A percentile compares a stretch with the other conserved stretches of the same genome.
Evolutionary conservation across 2,329 filamentous ascomycete genomes (phyloP).

Genomic region (Stagonosporopsis vannaccii): DNA sequence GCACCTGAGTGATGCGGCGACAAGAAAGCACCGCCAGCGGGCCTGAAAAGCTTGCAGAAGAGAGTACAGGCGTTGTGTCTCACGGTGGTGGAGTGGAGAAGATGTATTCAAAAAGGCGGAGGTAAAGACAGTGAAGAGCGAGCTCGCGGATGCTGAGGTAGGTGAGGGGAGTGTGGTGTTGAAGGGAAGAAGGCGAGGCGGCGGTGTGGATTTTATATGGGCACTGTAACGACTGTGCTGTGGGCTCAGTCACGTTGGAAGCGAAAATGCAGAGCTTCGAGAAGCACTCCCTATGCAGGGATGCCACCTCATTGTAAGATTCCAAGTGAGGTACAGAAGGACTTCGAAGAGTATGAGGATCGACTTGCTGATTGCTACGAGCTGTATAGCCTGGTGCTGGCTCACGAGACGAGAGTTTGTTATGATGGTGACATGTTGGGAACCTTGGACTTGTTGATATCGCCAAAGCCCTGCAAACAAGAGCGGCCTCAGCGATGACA

Average conservation of each 20-base stretch:
- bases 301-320: not conserved
- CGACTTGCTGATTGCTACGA: not conserved
- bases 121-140: not conserved
- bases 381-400: not conserved
- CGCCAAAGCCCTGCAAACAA: not conserved
- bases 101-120: not conserved
- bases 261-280: not conserved
- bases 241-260: not conserved
- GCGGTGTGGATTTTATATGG: not conserved
- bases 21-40: not conserved
- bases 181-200: not conserved
- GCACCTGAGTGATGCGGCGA: no score
- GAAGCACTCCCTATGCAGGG: not conserved
- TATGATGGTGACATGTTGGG: not conserved
- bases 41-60: not conserved
- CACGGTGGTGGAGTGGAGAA: not conserved
- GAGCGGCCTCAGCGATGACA: not conserved
- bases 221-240: not conserved
- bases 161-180: not conserved
- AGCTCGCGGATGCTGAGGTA: not conserved
- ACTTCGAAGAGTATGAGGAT: not conserved
- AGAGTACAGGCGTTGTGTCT: not conserved
- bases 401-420: not conserved
- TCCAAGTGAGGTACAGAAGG: not conserved
- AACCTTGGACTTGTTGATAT: not conserved